Conservation (phyloP, 2,329 filamentous ascomycete species). For the Colletotrichum chrysophilum region DNA sequence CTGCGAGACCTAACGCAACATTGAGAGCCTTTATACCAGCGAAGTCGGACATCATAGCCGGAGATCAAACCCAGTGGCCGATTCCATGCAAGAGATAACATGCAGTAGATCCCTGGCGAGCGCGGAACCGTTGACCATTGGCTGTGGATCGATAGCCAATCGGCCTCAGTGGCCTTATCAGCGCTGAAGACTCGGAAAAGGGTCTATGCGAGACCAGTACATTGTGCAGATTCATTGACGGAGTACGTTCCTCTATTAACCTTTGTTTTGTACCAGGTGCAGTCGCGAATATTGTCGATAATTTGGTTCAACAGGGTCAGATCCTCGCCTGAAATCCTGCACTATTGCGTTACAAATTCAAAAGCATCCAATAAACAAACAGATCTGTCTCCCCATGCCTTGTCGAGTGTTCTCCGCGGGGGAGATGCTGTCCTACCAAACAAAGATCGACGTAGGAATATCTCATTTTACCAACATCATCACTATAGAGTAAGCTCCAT, state of each 20-base stretch:
- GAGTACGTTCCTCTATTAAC: neutral
- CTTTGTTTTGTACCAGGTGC: neutral
- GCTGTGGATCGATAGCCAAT: neutral
- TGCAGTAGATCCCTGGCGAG: neutral
- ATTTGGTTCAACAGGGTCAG: neutral
- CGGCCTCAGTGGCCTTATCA: neutral
- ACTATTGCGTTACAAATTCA: neutral
- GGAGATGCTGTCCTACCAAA: neutral
- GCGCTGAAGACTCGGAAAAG: neutral
- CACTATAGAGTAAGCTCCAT: neutral
- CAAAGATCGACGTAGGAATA: neutral
- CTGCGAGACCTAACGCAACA: neutral
- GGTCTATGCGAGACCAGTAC: neutral
- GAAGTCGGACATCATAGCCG: neutral
- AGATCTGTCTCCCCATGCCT: accelerated
- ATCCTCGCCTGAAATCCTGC: neutral
- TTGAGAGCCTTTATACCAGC: neutral
- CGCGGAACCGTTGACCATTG: neutral
- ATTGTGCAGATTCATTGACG: neutral
- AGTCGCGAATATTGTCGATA: neutral
- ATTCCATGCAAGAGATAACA: neutral
- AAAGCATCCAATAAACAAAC: neutral
- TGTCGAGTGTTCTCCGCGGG: neutral
- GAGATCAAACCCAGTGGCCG: neutral
- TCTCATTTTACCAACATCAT: neutral